These are phyloP conservation scores for Earliella scabrosa DNA, from an alignment of 1,284 basidiomycete species.

Conservation along the genomic window DNA sequence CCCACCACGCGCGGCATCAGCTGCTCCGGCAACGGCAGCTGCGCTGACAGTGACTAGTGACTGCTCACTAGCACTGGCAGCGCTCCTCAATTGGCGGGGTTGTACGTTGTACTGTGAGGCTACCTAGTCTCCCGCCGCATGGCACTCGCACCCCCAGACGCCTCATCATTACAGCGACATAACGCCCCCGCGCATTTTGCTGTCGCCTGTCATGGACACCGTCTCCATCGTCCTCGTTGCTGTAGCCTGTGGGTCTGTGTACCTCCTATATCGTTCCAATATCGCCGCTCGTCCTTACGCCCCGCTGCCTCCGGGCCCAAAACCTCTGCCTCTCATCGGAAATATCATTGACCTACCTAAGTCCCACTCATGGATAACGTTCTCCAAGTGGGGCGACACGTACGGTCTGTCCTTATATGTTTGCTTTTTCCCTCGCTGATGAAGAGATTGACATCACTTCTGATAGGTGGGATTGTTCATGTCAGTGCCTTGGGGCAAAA, in stretches of 20 bases:
- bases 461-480: slow-evolving; percentile 59
- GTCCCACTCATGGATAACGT: slow-evolving; percentile 52
- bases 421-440: background rate
- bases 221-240: background rate
- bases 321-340: slow-evolving; percentile 19
- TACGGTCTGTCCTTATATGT: slow-evolving; percentile 13
- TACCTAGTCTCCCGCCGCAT: too few relatives aligned
- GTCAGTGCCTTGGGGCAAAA: slow-evolving; percentile 61
- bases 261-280: slow-evolving; percentile 30
- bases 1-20: too few relatives aligned
- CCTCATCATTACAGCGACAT: too few relatives aligned
- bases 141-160: too few relatives aligned
- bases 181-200: too few relatives aligned
- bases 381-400: slow-evolving; percentile 53
- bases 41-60: too few relatives aligned
- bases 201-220: background rate
- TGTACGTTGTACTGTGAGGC: too few relatives aligned
- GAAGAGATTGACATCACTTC: background rate
- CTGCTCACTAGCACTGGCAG: too few relatives aligned
- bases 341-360: slow-evolving; percentile 20
- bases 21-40: too few relatives aligned
- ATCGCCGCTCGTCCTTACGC: background rate
- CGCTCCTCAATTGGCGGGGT: too few relatives aligned
- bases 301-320: slow-evolving; percentile 17
- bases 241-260: background rate